phyloP scores from a whole-genome alignment of 164 flowering plant genomes.

The Santalum album region DNA sequence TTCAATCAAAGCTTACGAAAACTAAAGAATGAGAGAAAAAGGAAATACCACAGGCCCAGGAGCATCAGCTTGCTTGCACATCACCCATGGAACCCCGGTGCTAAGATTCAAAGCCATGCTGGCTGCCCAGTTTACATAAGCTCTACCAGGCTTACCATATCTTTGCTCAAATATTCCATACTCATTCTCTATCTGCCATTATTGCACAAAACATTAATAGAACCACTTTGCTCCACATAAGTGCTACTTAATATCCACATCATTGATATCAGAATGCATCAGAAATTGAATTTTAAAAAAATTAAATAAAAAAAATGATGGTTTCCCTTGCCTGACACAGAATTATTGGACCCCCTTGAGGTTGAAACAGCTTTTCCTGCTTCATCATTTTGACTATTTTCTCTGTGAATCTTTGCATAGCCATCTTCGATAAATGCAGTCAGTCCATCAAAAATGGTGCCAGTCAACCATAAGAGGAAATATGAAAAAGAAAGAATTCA shows the following conservation, averaged over 20 bases:
- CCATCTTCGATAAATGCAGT: conserved; percentile 20
- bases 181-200: conserved; percentile 12
- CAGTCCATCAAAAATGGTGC: too few species aligned
- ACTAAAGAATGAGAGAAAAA: too few species aligned
- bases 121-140: conserved; percentile 10
- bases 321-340: conserved; percentile 34
- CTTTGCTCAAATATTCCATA: neutral
- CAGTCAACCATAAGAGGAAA: too few species aligned
- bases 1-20: too few species aligned
- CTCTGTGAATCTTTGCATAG: conserved; percentile 43
- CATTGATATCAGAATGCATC: too few species aligned
- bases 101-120: conserved; percentile 8
- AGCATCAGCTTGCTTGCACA: conserved; percentile 18
- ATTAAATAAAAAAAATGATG: too few species aligned
- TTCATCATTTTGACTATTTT: conserved; percentile 46
- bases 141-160: neutral
- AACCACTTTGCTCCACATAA: too few species aligned
- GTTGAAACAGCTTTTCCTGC: conserved; percentile 35
- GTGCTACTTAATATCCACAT: too few species aligned
- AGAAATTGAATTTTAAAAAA: too few species aligned
- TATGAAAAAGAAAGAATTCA: neutral
- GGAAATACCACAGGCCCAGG: conserved; percentile 9
- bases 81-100: conserved; percentile 16
- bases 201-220: neutral
- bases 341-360: conserved; percentile 53